Evolutionary conservation across 257 asterid species (phyloP), one percentile per base, ranked within the genome.

Genomic region (Striga asiatica): DNA sequence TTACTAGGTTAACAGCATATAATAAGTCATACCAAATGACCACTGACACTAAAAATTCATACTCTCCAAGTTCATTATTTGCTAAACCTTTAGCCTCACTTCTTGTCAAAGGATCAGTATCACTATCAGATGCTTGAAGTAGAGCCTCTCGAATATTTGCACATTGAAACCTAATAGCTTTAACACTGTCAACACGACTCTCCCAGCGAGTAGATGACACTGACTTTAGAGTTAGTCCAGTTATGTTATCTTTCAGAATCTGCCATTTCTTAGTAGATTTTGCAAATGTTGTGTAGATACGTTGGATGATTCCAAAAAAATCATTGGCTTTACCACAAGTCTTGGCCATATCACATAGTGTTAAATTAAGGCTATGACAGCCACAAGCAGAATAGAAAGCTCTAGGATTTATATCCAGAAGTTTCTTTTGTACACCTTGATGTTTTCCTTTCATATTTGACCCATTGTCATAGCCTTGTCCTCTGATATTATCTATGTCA

Each of bases 11-110:
- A 1, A 45, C 56, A 23, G 13, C 25, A 24, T 37, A 2, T 3
- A 25, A 27, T 25, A 50, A 23, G 21, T 24, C 38, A 50, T 27
- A 50, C 45, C 59, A 53, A 53, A 53, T 53, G 31, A 53, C 17
- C 9, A 53, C 31, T 8, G 27, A 13, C 0, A 29, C 28, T 53
- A 29, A 53, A 28, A 53, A 53, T 19, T 53, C 59, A 31, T 28
- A 53, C 8, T 29, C 31, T 28, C 27, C 25, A 16, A 53, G 24
- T 16, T 53, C 45, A 53, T 11, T 23, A 4, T 24, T 53, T 29
- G 59, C 59, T 17, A 53, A 31, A 14, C 43, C 28, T 27, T 53
- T 29, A 1, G 45, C 45, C 32, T 53, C 59, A 53, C 45, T 53
- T 53, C 59, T 53, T 14, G 31, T 31, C 31, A 28, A 28, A 6